Percentiles rank a stretch among this genome's conserved stretches.
phyloP scores from a whole-genome alignment of 2,329 filamentous ascomycete genomes.

The Lachnellula hyalina region DNA sequence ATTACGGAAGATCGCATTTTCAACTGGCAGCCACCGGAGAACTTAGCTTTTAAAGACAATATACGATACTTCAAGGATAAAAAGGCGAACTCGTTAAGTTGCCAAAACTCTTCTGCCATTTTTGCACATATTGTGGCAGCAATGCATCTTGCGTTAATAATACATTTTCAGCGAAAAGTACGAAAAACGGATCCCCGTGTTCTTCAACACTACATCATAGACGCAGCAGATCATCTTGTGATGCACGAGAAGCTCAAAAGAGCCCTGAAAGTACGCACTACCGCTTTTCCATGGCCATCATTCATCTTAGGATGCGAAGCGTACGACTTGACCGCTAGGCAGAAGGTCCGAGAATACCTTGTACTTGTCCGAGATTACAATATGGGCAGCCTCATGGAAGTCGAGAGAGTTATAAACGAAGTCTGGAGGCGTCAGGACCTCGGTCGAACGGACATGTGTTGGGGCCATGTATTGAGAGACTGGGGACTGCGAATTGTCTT shows the following conservation, averaged over 20 bases:
- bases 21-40: conserved; percentile 12
- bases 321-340: conserved; percentile 6
- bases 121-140: conserved; percentile 12
- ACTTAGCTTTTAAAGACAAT: conserved; percentile 1
- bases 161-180: conserved; percentile 14
- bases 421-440: conserved; percentile 13
- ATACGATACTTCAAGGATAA: neutral
- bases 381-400: conserved; percentile 8
- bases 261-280: conserved; percentile 5
- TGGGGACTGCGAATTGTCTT: conserved; percentile 12
- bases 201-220: conserved; percentile 13
- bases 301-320: conserved; percentile 17
- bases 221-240: conserved; percentile 11
- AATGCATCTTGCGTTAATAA: conserved; percentile 12
- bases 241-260: conserved; percentile 13
- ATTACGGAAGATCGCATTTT: conserved; percentile 13
- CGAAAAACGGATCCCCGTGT: conserved; percentile 12
- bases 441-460: conserved; percentile 7
- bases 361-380: conserved; percentile 10
- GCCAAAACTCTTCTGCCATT: neutral
- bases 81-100: neutral
- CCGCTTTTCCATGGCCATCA: conserved; percentile 11
- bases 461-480: conserved; percentile 13
- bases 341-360: conserved; percentile 11
- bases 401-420: conserved; percentile 12